Evolutionary conservation across 257 asterid species (phyloP).

Genomic region (Nicotiana benthamiana): DNA sequence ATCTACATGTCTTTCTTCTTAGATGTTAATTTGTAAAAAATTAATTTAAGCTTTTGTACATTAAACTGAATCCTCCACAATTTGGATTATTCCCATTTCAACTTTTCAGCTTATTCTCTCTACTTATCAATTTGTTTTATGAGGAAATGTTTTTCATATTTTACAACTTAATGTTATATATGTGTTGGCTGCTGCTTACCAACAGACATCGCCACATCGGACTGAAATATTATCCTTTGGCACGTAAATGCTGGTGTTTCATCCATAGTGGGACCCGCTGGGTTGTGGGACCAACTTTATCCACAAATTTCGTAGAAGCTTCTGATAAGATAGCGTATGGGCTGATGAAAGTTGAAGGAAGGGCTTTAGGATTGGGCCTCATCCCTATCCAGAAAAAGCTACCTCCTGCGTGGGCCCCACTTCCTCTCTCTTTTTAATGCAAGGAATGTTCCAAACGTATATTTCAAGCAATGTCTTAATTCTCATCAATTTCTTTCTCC

Average conservation of each 20-base stretch:
- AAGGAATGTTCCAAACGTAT: slow-evolving; percentile 27
- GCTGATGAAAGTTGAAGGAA: slow-evolving; percentile 12
- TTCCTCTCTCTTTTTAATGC: neutral
- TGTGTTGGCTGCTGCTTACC: neutral
- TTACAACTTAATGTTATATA: too few species aligned
- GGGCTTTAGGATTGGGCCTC: slow-evolving; percentile 23
- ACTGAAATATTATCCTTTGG: neutral
- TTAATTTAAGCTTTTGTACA: neutral
- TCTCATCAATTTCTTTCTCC: neutral
- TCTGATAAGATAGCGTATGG: slow-evolving; percentile 30
- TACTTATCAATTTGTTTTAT: too few species aligned
- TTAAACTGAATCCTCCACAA: neutral
- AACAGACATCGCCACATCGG: neutral
- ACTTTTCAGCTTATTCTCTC: too few species aligned
- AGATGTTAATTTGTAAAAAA: too few species aligned
- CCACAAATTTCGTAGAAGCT: slow-evolving; percentile 23
- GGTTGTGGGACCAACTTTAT: slow-evolving; percentile 38
- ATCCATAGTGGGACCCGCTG: neutral
- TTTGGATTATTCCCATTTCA: too few species aligned
- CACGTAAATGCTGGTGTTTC: neutral
- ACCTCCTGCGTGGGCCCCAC: slow-evolving; percentile 13
- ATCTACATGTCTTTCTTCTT: too few species aligned
- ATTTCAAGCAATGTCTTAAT: neutral
- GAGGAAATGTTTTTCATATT: neutral
- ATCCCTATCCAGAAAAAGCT: slow-evolving; percentile 27